phyloP scores from a whole-genome alignment of 805 yeast species.

The Yarrowia sp. region DNA sequence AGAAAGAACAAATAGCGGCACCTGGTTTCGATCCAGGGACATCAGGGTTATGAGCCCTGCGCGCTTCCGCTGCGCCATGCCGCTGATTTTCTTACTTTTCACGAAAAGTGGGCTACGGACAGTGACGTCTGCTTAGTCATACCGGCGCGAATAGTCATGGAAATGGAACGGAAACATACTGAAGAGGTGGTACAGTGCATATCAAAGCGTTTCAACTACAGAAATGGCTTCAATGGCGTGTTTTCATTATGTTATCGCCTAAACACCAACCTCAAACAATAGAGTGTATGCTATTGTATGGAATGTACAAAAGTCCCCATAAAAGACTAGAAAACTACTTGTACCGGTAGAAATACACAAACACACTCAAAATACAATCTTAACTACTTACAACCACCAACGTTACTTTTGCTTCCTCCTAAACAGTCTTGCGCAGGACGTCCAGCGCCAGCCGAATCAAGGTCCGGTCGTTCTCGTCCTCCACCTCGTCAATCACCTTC shows the following conservation, averaged over 20 bases:
- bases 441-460: constrained; percentile 1
- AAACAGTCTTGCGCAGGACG: not conserved
- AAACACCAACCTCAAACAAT: too few species aligned
- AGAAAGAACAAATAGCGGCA: constrained; percentile 56
- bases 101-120: not conserved
- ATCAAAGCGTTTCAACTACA: too few species aligned
- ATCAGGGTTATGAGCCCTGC: constrained; percentile 96
- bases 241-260: too few species aligned
- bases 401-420: not conserved
- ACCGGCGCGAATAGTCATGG: not conserved
- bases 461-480: not conserved
- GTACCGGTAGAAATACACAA: too few species aligned
- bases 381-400: not conserved
- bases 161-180: too few species aligned
- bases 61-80: constrained; percentile 71
- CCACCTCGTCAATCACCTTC: constrained; percentile 3
- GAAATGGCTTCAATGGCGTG: too few species aligned
- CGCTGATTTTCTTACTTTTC: constrained; percentile 33
- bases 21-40: constrained; percentile 91
- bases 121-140: not conserved
- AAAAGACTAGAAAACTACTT: too few species aligned
- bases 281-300: too few species aligned
- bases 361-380: not conserved
- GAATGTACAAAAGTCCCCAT: too few species aligned
- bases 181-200: too few species aligned